Evolutionary conservation across 805 yeast species (phyloP), one percentile per base, ranked within the genome.

Genomic region (Suhomyces kilbournensis): DNA sequence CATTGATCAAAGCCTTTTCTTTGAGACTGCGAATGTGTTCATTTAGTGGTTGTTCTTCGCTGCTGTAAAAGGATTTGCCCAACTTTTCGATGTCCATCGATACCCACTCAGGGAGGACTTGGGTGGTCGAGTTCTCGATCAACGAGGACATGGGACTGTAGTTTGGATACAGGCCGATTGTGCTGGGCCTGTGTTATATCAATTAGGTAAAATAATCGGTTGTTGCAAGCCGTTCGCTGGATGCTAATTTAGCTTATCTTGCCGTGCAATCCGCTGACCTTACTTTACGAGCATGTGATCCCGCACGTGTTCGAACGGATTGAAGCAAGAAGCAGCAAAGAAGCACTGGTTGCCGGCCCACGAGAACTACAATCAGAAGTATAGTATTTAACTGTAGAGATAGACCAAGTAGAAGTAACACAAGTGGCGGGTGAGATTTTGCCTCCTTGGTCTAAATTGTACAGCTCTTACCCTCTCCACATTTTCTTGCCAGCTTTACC

Each of bases 1-100:
- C 77, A 3, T 78, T 72, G 8, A 63, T 61, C 9, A 80, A 53
- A 3, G 76, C 67, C 32, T 66, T 67, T 5, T 62, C 63, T 54
- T 77, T 77, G 53, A 75, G 62, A 23, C 65, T 67, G 38, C 65
- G 63, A 47, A 69, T 63, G 46, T 75, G 75, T 14, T 72, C 74
- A 17, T 70, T 69, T 34, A 77, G 57, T 3, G 82, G 82, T 26
- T 60, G 60, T 40, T 72, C 78, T 15, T 69, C 74, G 22, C 56
- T 53, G 47, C 70, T 72, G 59, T 76, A 79, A 46, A 79, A 67
- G 14, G 83, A 78, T 50, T 69, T 71, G 8, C 80, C 79, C 49
- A 79, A 64, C 44, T 74, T 77, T 23, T 68, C 73, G 19, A 76
- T 60, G 48, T 78, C 81, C 78, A 80, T 77, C 40, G 77, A 72